Evolutionary conservation across 1,284 basidiomycete species (phyloP).

Genomic region (Mycena citricolor): DNA sequence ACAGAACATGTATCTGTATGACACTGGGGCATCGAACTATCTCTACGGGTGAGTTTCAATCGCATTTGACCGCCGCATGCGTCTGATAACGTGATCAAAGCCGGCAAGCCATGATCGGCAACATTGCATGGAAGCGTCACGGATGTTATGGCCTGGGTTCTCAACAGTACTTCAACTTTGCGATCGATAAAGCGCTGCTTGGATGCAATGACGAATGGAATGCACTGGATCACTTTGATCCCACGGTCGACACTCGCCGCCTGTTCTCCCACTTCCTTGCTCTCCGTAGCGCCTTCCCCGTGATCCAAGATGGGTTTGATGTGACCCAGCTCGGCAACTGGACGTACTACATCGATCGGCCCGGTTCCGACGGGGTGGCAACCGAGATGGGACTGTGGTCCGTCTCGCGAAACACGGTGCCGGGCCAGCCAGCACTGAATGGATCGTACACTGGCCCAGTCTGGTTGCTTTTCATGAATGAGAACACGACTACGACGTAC

Average conservation of each 20-base stretch:
- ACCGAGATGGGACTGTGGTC: slow-evolving; percentile 90
- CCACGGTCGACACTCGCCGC: slow-evolving; percentile 74
- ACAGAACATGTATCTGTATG: slow-evolving; percentile 82
- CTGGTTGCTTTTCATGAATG: slow-evolving; percentile 84
- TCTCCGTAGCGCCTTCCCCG: slow-evolving; percentile 65
- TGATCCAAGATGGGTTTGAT: slow-evolving; percentile 83
- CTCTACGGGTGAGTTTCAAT: slow-evolving; percentile 68
- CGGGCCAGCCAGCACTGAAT: slow-evolving; percentile 43
- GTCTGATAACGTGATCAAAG: slow-evolving; percentile 39
- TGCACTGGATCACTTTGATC: slow-evolving; percentile 89
- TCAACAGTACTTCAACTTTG: slow-evolving; percentile 88
- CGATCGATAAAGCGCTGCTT: slow-evolving; percentile 71
- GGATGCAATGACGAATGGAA: slow-evolving; percentile 89
- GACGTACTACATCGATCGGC: slow-evolving; percentile 74
- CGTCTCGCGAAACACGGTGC: slow-evolving; percentile 64
- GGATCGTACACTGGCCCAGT: slow-evolving; percentile 65
- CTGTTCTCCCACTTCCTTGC: slow-evolving; percentile 72
- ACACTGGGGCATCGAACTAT: slow-evolving; percentile 84
- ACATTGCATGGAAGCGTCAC: slow-evolving; percentile 85
- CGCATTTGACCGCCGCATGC: slow-evolving; percentile 5
- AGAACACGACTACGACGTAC: slow-evolving; percentile 72
- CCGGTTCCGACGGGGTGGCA: slow-evolving; percentile 76
- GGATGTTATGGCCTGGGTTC: slow-evolving; percentile 89
- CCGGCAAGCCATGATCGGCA: slow-evolving; percentile 87
- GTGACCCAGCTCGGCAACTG: slow-evolving; percentile 79